These are phyloP conservation scores for Fusarium nodosum DNA, from an alignment of 2,329 filamentous ascomycete genomes.

Conservation along the genomic window DNA sequence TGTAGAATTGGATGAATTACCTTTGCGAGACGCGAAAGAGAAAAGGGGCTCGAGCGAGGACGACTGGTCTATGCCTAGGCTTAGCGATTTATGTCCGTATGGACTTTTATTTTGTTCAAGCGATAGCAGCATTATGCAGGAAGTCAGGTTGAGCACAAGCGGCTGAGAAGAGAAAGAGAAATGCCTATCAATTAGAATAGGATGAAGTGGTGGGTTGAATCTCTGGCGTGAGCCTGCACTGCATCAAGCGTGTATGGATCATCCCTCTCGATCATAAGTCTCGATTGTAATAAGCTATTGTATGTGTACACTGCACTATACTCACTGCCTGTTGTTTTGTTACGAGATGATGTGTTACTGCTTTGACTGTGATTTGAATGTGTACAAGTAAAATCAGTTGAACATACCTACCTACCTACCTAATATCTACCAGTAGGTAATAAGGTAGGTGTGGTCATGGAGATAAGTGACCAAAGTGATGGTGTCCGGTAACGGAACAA, in stretches of 20 bases:
- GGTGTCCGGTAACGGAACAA: conserved; percentile 26
- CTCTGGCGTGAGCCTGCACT: conserved; percentile 35
- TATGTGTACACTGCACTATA: conserved; percentile 30
- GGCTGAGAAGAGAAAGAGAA: conserved; percentile 22
- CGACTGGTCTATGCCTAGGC: conserved; percentile 25
- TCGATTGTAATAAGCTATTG: conserved; percentile 50
- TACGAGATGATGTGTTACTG: background rate
- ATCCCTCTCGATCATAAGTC: conserved; percentile 45
- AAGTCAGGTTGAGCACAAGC: conserved; percentile 14
- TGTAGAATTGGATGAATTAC: conserved; percentile 30
- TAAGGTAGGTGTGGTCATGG: background rate
- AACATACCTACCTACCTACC: too few species aligned
- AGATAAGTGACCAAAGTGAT: background rate
- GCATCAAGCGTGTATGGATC: conserved; percentile 41
- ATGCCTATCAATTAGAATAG: conserved; percentile 10
- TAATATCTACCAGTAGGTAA: too few species aligned
- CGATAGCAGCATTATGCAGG: conserved; percentile 24
- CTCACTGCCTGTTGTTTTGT: background rate
- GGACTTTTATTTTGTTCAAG: conserved; percentile 23
- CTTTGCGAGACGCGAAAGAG: conserved; percentile 29
- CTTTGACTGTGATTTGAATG: background rate
- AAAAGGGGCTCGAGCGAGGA: conserved; percentile 27
- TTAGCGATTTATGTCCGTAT: conserved; percentile 30
- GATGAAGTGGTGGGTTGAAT: conserved; percentile 21
- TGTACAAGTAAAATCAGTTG: too few species aligned